Evolutionary conservation across 2,329 filamentous ascomycete genomes (phyloP).

Genomic region (Diplodia sapinea): DNA sequence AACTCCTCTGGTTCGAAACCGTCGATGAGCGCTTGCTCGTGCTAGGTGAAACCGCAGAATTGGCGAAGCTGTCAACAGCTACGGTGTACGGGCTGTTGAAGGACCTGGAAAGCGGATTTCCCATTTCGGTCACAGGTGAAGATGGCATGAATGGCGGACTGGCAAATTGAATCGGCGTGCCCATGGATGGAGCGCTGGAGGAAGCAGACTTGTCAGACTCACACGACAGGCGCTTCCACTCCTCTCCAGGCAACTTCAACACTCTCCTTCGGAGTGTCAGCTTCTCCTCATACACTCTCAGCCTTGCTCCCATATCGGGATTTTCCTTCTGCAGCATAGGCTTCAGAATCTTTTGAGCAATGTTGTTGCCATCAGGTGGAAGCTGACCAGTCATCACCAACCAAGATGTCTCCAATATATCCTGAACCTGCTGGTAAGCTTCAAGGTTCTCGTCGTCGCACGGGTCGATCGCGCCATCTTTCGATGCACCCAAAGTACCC

Average conservation of each 20-base stretch:
- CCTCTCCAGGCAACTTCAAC: background rate
- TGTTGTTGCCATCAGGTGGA: background rate
- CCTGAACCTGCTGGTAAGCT: background rate
- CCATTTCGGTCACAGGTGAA: background rate
- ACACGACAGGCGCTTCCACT: background rate
- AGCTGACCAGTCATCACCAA: conserved; percentile 20
- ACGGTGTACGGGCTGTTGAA: background rate
- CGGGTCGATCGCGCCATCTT: background rate
- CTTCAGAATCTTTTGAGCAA: background rate
- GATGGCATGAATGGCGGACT: background rate
- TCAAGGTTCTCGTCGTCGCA: background rate
- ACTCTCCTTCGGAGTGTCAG: background rate
- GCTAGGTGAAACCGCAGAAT: background rate
- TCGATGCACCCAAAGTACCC: background rate
- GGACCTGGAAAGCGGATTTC: background rate
- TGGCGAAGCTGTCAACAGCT: background rate
- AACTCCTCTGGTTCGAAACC: background rate
- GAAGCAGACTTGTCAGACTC: background rate
- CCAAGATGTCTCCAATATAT: conserved; percentile 8
- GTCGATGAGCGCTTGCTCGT: background rate
- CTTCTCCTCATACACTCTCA: background rate
- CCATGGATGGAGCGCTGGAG: background rate
- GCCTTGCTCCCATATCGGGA: background rate
- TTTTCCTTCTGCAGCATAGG: conserved; percentile 7
- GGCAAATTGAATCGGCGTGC: background rate